These are phyloP conservation scores for Karstenula rhodostoma DNA, from an alignment of 2,329 filamentous ascomycete genomes.

Conservation along the genomic window DNA sequence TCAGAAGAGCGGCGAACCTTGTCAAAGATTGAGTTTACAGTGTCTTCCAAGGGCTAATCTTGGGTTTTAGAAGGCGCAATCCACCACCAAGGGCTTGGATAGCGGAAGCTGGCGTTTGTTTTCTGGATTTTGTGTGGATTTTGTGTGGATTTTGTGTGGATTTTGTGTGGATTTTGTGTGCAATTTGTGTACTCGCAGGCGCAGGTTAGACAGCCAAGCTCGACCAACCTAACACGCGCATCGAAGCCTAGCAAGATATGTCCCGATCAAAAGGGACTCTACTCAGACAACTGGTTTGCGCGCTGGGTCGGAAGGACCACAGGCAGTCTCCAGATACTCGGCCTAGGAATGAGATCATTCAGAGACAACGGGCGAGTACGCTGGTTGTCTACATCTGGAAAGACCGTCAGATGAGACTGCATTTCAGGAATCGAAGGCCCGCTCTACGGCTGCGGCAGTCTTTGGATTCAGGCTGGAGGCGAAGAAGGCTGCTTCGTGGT, in stretches of 20 bases:
- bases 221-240: not conserved
- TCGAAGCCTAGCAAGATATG: not conserved
- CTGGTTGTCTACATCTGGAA: not conserved
- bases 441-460: not conserved
- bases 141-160: too few species aligned
- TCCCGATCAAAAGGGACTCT: not conserved
- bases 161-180: not conserved
- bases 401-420: not conserved
- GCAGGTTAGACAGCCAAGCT: not conserved
- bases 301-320: not conserved
- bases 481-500: not conserved
- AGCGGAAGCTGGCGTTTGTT: too few species aligned
- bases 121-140: too few species aligned
- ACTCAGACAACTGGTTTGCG: not conserved
- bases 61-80: too few species aligned
- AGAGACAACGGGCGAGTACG: not conserved
- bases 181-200: too few species aligned
- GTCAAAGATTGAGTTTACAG: not conserved
- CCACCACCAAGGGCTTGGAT: too few species aligned
- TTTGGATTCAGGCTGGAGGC: not conserved
- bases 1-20: not conserved
- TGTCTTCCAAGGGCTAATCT: too few species aligned
- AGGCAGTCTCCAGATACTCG: not conserved
- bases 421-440: not conserved
- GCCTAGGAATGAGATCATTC: not conserved